Evolutionary conservation across 495 filamentous ascomycete species (phyloP), one percentile per base, ranked within the genome.

Genomic region (Trichoderma parareesei): DNA sequence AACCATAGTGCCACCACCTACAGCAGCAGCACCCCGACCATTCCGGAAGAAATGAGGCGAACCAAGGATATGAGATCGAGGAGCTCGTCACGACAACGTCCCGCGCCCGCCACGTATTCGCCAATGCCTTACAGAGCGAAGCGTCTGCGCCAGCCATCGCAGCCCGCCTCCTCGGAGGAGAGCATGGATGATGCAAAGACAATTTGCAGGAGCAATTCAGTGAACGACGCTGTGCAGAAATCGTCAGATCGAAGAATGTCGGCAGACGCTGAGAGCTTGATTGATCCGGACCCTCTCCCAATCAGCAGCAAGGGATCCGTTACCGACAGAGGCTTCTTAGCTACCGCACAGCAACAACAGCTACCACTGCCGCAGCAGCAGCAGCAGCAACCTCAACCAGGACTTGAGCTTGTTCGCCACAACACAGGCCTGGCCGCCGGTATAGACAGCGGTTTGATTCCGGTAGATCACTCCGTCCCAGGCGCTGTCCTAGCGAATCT

Each of bases 81-180:
- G 35, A 49, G 44, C 20, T 13, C 53, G 9, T 57, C 53, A 37
- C 53, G 53, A 11, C 62, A 18, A 6, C 62, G 62, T 4, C 43
- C 61, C n/a, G 18, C 42, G 5, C 46, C 62, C 10, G 27, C 18
- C 62, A 49, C 53, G 62, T 46, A 64, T 38, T 64, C 62, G 62
- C 62, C 62, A 9, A 53, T 64, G 53, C 53, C 53, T 0, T 57
- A 57, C 11, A 9, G 53, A 57, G 35, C 53, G 18, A 20, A 57
- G 33, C 53, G 53, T 35, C 53, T 27, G 37, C 62, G 61, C 13
- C 46, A 67, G 14, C 69, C 68, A 13, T 69, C 64, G 37, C 63
- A 60, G 33, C 49, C 60, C 6, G 60, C 66, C 1, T 65, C 68
- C 3, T 27, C 60, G 33, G 67, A 68, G 59, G 70, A 74, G 62